These are phyloP conservation scores for Trichoderma polysporum DNA, from an alignment of 2,329 filamentous ascomycete genomes.

Conservation along the genomic window DNA sequence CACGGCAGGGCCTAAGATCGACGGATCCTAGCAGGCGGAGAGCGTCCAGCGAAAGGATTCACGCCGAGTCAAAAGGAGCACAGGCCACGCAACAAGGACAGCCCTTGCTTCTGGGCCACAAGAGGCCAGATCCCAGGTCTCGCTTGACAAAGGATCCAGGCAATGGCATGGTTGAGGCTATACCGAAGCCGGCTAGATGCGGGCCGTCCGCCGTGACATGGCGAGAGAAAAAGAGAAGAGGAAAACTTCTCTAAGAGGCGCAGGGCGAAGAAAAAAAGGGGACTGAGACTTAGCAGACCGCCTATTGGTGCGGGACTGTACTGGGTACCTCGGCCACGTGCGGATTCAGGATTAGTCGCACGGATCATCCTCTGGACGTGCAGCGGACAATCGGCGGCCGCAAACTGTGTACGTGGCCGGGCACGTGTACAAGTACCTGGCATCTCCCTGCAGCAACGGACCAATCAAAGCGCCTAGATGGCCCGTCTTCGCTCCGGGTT, in stretches of 20 bases:
- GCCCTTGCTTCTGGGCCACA: background rate
- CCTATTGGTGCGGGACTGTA: conserved; percentile 10
- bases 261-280: conserved; percentile 14
- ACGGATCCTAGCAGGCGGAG: conserved; percentile 6
- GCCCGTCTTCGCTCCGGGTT: conserved; percentile 11
- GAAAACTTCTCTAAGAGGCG: background rate
- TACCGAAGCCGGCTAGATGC: conserved; percentile 15
- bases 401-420: conserved; percentile 15
- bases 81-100: background rate
- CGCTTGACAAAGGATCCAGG: background rate
- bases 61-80: conserved; percentile 9
- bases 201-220: conserved; percentile 17
- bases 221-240: background rate
- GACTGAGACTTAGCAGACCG: conserved; percentile 12
- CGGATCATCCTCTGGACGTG: background rate
- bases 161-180: background rate
- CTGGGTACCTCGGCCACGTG: background rate
- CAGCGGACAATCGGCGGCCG: background rate
- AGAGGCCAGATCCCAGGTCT: conserved; percentile 13
- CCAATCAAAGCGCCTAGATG: conserved; percentile 3
- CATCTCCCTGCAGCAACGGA: background rate
- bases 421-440: conserved; percentile 9
- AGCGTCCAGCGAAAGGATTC: conserved; percentile 16
- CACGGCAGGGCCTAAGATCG: conserved; percentile 14
- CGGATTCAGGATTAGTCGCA: conserved; percentile 5